These are phyloP conservation scores for Fagopyrum tataricum DNA, from an alignment of 148 eudicot species.

Conservation along the genomic window DNA sequence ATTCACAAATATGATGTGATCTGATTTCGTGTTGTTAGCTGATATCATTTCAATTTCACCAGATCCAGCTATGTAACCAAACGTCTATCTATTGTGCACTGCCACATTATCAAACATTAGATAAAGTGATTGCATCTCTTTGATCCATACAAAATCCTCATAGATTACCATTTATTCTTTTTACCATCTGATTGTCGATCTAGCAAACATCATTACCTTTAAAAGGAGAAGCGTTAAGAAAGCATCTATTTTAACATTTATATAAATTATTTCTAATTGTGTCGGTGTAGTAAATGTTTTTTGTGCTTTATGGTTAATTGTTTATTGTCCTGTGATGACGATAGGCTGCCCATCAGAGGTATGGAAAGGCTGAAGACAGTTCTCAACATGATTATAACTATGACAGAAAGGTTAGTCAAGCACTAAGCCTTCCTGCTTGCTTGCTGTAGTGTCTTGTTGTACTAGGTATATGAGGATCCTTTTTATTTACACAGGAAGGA, in stretches of 20 bases:
- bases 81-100: neutral
- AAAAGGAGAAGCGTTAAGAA: neutral
- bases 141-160: neutral
- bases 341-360: slow-evolving; percentile 1
- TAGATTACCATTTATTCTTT: neutral
- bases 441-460: neutral
- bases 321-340: neutral
- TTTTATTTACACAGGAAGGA: slow-evolving; percentile 5
- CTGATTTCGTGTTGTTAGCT: neutral
- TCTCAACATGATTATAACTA: neutral
- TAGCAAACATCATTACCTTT: neutral
- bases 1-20: neutral
- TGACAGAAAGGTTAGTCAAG: slow-evolving; percentile 3
- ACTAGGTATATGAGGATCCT: neutral
- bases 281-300: neutral
- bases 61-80: neutral
- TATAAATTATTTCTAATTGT: neutral
- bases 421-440: neutral
- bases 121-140: neutral
- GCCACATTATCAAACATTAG: neutral
- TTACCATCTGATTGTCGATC: neutral
- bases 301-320: neutral
- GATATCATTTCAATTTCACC: neutral
- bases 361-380: slow-evolving; percentile 1
- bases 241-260: neutral